Evolutionary conservation across 805 yeast genomes (phyloP).

Genomic region (Kuraishia cidri): DNA sequence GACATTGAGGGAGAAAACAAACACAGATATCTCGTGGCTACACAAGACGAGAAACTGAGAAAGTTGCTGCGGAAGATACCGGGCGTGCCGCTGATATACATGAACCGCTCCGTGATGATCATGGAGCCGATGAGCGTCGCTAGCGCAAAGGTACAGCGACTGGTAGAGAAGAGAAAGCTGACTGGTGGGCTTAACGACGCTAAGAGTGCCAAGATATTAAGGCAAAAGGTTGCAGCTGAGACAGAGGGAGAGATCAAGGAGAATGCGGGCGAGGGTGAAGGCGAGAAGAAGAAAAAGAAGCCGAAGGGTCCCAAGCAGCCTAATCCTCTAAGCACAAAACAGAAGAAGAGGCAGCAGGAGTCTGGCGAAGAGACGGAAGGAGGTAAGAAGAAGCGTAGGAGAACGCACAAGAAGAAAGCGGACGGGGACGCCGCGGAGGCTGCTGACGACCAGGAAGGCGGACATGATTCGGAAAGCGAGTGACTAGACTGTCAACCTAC

Average conservation of each 20-base stretch:
- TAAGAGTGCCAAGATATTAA: slow-evolving; percentile 33
- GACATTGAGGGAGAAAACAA: slow-evolving; percentile 70
- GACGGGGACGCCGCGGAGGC: slow-evolving; percentile 2
- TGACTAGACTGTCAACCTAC: neutral
- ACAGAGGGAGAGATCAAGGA: slow-evolving; percentile 9
- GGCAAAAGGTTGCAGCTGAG: slow-evolving; percentile 10
- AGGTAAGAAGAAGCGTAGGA: slow-evolving; percentile 11
- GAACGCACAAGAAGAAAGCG: slow-evolving; percentile 9
- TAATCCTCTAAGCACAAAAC: slow-evolving; percentile 85
- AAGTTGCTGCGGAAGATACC: slow-evolving; percentile 65
- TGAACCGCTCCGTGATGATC: slow-evolving; percentile 88
- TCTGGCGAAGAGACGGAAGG: slow-evolving; percentile 5
- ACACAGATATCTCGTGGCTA: slow-evolving; percentile 84
- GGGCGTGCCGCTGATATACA: slow-evolving; percentile 82
- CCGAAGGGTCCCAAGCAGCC: slow-evolving; percentile 74
- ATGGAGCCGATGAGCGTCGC: slow-evolving; percentile 88
- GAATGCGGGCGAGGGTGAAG: too few species aligned
- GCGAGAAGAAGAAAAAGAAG: slow-evolving; percentile 26
- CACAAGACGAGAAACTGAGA: slow-evolving; percentile 69
- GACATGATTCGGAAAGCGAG: neutral
- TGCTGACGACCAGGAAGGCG: slow-evolving; percentile 1
- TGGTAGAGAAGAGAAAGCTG: slow-evolving; percentile 59
- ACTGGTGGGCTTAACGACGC: slow-evolving; percentile 71
- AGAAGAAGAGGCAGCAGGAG: slow-evolving; percentile 37
- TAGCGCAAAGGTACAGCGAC: slow-evolving; percentile 38